Evolutionary conservation across 768 basidiomycete genomes (phyloP).

Genomic region (Glaciozyma antarctica): DNA sequence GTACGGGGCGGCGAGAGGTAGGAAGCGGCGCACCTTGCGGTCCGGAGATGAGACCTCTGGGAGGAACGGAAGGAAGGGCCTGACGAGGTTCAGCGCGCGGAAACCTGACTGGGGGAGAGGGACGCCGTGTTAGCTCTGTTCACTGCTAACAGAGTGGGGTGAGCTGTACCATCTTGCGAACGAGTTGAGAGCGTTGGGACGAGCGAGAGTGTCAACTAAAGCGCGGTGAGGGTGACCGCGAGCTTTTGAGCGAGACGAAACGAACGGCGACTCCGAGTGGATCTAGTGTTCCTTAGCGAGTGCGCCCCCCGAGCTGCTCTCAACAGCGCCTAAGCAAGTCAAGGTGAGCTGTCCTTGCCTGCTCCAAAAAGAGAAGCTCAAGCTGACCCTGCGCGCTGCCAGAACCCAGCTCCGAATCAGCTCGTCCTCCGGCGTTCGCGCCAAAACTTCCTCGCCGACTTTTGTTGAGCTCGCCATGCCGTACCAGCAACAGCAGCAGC

Average conservation of each 20-base stretch:
- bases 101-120: slow-evolving; percentile 1
- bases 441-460: too few species aligned
- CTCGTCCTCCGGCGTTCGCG: not conserved
- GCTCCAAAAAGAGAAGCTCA: not conserved
- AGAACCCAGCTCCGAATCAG: not conserved
- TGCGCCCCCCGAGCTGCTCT: too few species aligned
- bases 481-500: too few species aligned
- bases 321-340: too few species aligned
- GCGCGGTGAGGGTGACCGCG: not conserved
- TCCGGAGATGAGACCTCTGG: slow-evolving; percentile 97
- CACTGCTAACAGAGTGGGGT: not conserved
- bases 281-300: too few species aligned
- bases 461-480: too few species aligned
- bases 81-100: slow-evolving; percentile 17
- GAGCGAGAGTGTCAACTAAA: not conserved
- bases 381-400: not conserved
- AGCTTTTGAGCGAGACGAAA: not conserved
- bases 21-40: slow-evolving; percentile 59
- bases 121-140: not conserved
- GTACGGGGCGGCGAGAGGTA: not conserved
- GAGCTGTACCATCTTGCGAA: not conserved
- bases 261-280: not conserved
- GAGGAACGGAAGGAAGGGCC: slow-evolving; percentile 85
- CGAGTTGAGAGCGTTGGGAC: not conserved
- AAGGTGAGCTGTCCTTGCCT: too few species aligned